These are phyloP conservation scores for Hymenotorrendiella dingleyae DNA, from an alignment of 2,329 filamentous ascomycete species.

Conservation along the genomic window DNA sequence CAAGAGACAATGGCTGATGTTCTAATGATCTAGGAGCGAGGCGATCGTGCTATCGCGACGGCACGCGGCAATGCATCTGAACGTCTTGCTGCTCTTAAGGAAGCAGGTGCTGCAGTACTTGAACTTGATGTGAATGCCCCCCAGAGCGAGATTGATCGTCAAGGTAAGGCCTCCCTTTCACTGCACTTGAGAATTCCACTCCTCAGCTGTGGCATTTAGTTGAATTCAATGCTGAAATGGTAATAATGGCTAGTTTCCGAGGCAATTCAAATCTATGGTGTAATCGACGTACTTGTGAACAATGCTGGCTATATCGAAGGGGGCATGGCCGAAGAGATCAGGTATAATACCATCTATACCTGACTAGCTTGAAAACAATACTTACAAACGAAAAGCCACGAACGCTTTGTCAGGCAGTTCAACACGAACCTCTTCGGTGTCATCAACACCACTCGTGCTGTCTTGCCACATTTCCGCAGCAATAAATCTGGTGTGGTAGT, in stretches of 20 bases:
- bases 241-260: too few relatives aligned
- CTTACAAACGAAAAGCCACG: conserved; percentile 5
- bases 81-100: conserved; percentile 36
- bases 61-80: conserved; percentile 2
- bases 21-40: too few relatives aligned
- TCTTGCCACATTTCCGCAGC: conserved; percentile 40
- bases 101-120: conserved; percentile 37
- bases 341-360: conserved; percentile 13
- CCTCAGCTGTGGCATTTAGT: too few relatives aligned
- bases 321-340: conserved; percentile 22
- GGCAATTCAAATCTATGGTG: conserved; percentile 20
- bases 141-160: conserved; percentile 32
- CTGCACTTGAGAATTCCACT: too few relatives aligned
- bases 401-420: conserved; percentile 28
- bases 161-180: too few relatives aligned
- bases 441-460: conserved; percentile 42
- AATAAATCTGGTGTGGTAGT: conserved; percentile 32
- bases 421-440: conserved; percentile 49
- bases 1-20: too few relatives aligned
- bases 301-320: conserved; percentile 28
- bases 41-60: conserved; percentile 13
- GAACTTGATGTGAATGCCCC: conserved; percentile 42
- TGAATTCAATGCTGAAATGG: too few relatives aligned
- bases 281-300: conserved; percentile 31
- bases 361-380: neutral